Evolutionary conservation across 164 flowering plant genomes (phyloP), one percentile per base, ranked within the genome.

Genomic region (Magnolia changhungtana): DNA sequence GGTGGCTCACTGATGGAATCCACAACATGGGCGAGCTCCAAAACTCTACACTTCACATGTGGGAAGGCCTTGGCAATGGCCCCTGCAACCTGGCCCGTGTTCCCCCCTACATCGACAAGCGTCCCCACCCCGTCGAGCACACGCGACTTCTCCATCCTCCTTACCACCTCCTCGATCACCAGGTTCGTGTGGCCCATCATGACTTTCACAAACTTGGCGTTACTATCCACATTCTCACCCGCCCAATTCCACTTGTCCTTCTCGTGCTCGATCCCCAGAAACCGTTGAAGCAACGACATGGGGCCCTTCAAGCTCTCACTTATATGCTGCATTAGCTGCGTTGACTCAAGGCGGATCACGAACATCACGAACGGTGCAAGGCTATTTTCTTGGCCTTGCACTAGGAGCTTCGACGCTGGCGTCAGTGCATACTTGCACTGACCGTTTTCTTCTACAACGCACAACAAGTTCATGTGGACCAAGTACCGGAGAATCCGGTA

Each of bases 401-500:
- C 10, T 8, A 71, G 59, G 50, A 24, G 50, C 14, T 52, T 52
- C 14, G 74, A 71, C 5, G 63, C 14, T 10, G 18, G 74, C 9
- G 74, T 71, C 50, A 52, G 59, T 11, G 9, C 63, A 37, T 71
- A 71, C 23, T 13, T n/a, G 10, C 0, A n/a, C 27, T 71, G 55
- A 9, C 8, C 61, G 27, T 14, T 16, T 10, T 24, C 77, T 29
- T 23, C 49, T 14, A n/a, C 18, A 20, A 18, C 20, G 20, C 18
- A 11, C 18, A 67, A 55, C 10, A 69, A 14, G 27, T 68, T 61
- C 72, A 31, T 68, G 65, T 63, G 72, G 52, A 75, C 77, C 66
- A 75, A 16, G 51, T 67, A 75, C 3, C 72, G 72, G 72, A 75
- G 55, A 10, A 75, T 29, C 1, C 77, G 77, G 8, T 27, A 23